These are phyloP conservation scores for Pleoardoris graminearum DNA, from an alignment of 2,329 filamentous ascomycete genomes.

Conservation along the genomic window DNA sequence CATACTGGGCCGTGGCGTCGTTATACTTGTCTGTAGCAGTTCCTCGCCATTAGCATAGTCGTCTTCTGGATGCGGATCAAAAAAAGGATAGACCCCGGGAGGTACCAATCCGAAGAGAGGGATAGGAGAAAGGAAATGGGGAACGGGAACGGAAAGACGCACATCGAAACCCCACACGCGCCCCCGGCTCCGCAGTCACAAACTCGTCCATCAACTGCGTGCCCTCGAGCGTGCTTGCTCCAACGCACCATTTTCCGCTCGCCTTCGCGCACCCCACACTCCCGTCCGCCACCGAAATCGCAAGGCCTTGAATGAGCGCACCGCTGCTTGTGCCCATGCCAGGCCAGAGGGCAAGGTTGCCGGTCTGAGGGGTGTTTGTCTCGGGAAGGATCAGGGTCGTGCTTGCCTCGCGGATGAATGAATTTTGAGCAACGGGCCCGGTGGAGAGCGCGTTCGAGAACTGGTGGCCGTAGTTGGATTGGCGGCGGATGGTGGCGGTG, in stretches of 20 bases:
- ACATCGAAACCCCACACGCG: not conserved
- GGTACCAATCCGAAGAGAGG: no score
- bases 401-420: not conserved
- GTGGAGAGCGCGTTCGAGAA: constrained; percentile 1
- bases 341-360: not conserved
- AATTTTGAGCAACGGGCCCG: not conserved
- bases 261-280: not conserved
- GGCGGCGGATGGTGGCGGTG: not conserved
- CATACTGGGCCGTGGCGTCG: not conserved
- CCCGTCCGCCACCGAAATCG: not conserved
- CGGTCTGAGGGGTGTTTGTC: not conserved
- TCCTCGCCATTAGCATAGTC: no score
- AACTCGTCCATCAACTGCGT: not conserved
- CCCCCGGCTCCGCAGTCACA: not conserved
- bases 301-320: not conserved
- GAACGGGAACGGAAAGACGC: no score
- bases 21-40: constrained; percentile 5
- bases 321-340: not conserved
- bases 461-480: constrained; percentile 1
- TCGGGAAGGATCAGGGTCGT: not conserved
- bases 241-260: constrained; percentile 4
- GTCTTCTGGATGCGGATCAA: not conserved
- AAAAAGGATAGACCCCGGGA: no score
- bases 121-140: no score
- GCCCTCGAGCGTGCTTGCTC: not conserved